Base-by-base conservation (phyloP, 2,329 filamentous ascomycete species). In the Colletotrichum navitas region DNA sequence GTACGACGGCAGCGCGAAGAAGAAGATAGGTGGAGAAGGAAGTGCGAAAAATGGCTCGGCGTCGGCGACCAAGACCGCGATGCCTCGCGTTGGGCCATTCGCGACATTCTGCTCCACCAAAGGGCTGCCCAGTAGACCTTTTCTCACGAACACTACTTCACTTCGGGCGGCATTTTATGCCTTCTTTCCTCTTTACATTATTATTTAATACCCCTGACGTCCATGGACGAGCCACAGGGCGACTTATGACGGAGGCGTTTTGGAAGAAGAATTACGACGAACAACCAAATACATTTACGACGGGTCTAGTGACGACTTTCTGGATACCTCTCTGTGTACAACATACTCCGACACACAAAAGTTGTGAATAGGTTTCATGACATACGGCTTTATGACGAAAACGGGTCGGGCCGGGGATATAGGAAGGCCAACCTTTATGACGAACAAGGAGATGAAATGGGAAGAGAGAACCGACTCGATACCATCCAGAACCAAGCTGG, bases 1-100 rank as follows among this genome's bases (percentile, higher is more conserved):
- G 91, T 98, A 74, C 88, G 92, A 76, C 88, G 95, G 74, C 95
- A 98, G 79, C 89, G 93, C 71, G 94, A 95, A 77, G 96, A 99
- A 82, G 96, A 99, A 83, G 92, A 94, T 59, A 88, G 93, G 73
- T 99, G 96, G 96, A 88, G 92, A 75, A 91, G 91, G 80, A 95
- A 95, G 83, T 95, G 95, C 75, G 92, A 93, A 79, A 91, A 89
- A 77, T 99, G 96, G 96, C 89, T 95, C 74, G 88, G 88, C 63
- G 83, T 87, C 74, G 86, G 88, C 62, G 81, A 84, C 41, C 83
- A 86, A 69, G 85, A 89, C 73, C 85, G 86, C 76, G 87, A 88
- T 74, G 85, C 87, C 64, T 94, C 93, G 94, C 89, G 92, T 81
- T 97, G 94, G 94, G 90, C 90, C 60, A 92, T 92, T 69, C 85